Evolutionary conservation across 2,329 filamentous ascomycete genomes (phyloP).

Genomic region (Decorospora gaudefroyi): DNA sequence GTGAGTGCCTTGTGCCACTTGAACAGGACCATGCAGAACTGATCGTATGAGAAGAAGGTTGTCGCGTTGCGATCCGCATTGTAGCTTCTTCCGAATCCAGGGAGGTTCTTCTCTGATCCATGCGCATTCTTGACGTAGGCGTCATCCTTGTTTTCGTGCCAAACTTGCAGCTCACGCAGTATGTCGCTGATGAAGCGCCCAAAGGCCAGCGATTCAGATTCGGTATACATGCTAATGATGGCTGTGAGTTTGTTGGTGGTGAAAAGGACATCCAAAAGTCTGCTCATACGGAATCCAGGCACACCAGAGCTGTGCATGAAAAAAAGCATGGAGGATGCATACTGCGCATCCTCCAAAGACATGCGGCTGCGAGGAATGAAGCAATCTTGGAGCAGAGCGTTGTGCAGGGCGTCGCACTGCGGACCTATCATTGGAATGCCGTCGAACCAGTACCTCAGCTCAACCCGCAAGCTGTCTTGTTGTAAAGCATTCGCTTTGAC

Average conservation of each 20-base stretch:
- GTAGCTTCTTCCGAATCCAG: constrained; percentile 78
- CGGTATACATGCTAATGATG: constrained; percentile 86
- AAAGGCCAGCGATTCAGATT: constrained; percentile 90
- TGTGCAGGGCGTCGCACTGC: constrained; percentile 65
- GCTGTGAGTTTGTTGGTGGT: constrained; percentile 77
- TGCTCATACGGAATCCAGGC: constrained; percentile 83
- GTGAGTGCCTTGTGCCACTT: constrained; percentile 88
- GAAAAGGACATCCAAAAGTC: constrained; percentile 83
- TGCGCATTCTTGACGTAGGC: constrained; percentile 81
- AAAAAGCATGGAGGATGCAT: constrained; percentile 82
- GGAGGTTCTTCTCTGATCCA: constrained; percentile 66
- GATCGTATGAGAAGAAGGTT: constrained; percentile 77
- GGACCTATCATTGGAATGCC: constrained; percentile 62
- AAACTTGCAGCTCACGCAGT: constrained; percentile 76
- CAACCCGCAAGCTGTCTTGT: constrained; percentile 67
- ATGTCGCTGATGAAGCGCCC: constrained; percentile 86
- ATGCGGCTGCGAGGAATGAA: constrained; percentile 85
- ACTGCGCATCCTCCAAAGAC: constrained; percentile 86
- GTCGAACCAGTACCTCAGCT: constrained; percentile 79
- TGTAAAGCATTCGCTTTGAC: constrained; percentile 55
- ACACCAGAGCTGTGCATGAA: constrained; percentile 84
- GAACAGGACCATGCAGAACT: constrained; percentile 82
- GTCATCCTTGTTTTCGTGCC: constrained; percentile 76
- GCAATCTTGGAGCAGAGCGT: constrained; percentile 84
- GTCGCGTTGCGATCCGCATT: constrained; percentile 71